Percentiles rank a stretch among this genome's conserved stretches.
Evolutionary conservation across 768 basidiomycete species (phyloP).

Genomic region (Multifurca ochricompacta): DNA sequence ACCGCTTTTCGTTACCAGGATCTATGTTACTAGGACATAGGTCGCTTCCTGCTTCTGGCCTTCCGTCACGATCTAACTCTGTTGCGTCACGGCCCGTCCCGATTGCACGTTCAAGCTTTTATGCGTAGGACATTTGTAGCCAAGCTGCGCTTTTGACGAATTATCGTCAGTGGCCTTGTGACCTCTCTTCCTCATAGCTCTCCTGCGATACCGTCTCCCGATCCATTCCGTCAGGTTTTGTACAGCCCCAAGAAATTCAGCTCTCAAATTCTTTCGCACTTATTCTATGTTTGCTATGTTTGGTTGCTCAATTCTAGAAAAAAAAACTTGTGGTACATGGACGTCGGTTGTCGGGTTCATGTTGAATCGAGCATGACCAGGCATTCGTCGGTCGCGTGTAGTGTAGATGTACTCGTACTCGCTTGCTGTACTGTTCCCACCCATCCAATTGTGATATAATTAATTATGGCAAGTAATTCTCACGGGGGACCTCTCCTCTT

Average conservation of each 20-base stretch:
- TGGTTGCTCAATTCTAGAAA: slow-evolving; percentile 19
- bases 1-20: neutral
- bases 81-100: slow-evolving; percentile 11
- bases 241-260: neutral
- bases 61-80: slow-evolving; percentile 19
- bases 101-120: neutral
- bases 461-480: too few relatives aligned
- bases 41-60: slow-evolving; percentile 14
- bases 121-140: neutral
- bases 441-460: neutral
- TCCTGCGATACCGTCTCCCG: slow-evolving; percentile 8
- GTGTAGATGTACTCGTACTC: neutral
- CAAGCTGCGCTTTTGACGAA: neutral
- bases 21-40: neutral
- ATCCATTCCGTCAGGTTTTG: neutral
- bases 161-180: neutral
- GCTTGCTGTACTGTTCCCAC: neutral
- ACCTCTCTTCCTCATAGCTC: neutral
- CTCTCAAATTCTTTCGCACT: neutral
- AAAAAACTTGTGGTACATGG: slow-evolving; percentile 12
- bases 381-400: neutral
- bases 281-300: slow-evolving; percentile 7
- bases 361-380: neutral
- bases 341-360: neutral
- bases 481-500: too few relatives aligned